phyloP scores from a whole-genome alignment of 1,139 yeast species.

The Yarrowia galli region DNA sequence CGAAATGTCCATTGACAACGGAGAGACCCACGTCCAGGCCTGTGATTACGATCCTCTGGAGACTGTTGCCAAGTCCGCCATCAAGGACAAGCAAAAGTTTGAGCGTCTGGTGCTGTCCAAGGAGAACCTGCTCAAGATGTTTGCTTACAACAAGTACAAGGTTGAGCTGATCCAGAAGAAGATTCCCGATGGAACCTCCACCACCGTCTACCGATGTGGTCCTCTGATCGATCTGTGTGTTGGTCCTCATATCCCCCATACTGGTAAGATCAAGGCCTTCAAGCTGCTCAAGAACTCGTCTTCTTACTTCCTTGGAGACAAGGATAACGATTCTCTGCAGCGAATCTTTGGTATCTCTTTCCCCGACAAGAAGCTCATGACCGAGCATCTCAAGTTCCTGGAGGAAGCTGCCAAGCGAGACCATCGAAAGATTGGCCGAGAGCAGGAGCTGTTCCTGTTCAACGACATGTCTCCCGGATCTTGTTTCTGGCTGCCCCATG shows the following conservation, averaged over 20 bases:
- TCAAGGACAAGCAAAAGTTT: conserved; percentile 95
- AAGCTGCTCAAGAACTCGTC: conserved; percentile 95
- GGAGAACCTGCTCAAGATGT: conserved; percentile 91
- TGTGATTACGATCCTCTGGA: conserved; percentile 86
- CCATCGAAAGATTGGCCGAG: conserved; percentile 95
- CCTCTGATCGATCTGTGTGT: conserved; percentile 95
- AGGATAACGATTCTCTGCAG: conserved; percentile 92
- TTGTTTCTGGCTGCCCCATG: conserved; percentile 98
- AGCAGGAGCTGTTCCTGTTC: conserved; percentile 94
- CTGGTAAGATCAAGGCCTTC: conserved; percentile 95
- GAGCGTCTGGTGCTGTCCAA: conserved; percentile 93
- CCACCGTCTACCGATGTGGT: conserved; percentile 98
- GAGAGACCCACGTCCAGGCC: conserved; percentile 78
- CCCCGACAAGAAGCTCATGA: conserved; percentile 98
- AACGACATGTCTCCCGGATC: conserved; percentile 97
- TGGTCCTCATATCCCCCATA: conserved; percentile 98
- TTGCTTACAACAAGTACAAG: conserved; percentile 94
- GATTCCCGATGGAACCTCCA: conserved; percentile 93
- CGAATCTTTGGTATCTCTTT: conserved; percentile 97
- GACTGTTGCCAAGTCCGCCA: conserved; percentile 85
- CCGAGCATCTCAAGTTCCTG: conserved; percentile 90
- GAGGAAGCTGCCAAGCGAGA: conserved; percentile 98
- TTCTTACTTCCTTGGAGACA: conserved; percentile 94
- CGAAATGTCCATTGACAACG: conserved; percentile 88
- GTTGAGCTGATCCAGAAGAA: conserved; percentile 84